A percentile compares a stretch with the other conserved stretches of the same genome.
Conservation (phyloP, 192 early-diverging fungal genomes). For the Coemansia sp. region DNA sequence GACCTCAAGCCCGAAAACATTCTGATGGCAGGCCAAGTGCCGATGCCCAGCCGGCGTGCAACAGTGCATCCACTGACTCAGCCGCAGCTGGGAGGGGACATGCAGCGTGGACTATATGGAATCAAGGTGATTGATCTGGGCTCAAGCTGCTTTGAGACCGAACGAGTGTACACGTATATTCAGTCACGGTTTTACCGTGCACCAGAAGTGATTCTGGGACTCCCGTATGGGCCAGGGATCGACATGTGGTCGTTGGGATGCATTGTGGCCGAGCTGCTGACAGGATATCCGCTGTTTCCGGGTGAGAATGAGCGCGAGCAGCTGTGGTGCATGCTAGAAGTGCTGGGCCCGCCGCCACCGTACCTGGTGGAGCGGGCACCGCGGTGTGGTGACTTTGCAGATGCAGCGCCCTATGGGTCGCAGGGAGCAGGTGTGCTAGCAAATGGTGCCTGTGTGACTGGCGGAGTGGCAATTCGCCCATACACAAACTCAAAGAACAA, state of each 20-base stretch:
- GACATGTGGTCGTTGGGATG: conserved; percentile 98
- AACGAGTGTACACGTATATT: conserved; percentile 97
- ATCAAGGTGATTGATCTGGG: conserved; percentile 99
- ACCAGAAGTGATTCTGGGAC: conserved; percentile 94
- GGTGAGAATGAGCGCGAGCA: conserved; percentile 98
- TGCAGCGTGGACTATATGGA: conserved; percentile 50
- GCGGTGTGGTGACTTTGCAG: conserved; percentile 86
- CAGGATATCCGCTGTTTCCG: conserved; percentile 91
- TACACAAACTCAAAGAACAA: conserved; percentile 85
- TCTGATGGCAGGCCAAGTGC: conserved; percentile 68
- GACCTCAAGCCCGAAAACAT: conserved; percentile 98
- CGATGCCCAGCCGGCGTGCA: conserved; percentile 40
- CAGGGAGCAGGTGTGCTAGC: conserved; percentile 34
- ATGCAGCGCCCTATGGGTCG: conserved; percentile 32
- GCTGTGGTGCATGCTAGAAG: conserved; percentile 91
- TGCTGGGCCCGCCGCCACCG: conserved; percentile 74
- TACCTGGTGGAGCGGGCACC: conserved; percentile 74
- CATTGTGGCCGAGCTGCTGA: conserved; percentile 87
- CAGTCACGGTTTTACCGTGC: conserved; percentile 96
- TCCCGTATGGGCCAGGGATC: conserved; percentile 84
- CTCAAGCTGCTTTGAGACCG: conserved; percentile 86
- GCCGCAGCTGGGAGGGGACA: conserved; percentile 40
- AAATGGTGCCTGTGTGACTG: conserved; percentile 33
- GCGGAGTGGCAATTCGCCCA: conserved; percentile 35
- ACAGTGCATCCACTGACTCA: conserved; percentile 40